Conservation (phyloP, 192 early-diverging fungal genomes). For the Bifiguratus adelaidae region DNA sequence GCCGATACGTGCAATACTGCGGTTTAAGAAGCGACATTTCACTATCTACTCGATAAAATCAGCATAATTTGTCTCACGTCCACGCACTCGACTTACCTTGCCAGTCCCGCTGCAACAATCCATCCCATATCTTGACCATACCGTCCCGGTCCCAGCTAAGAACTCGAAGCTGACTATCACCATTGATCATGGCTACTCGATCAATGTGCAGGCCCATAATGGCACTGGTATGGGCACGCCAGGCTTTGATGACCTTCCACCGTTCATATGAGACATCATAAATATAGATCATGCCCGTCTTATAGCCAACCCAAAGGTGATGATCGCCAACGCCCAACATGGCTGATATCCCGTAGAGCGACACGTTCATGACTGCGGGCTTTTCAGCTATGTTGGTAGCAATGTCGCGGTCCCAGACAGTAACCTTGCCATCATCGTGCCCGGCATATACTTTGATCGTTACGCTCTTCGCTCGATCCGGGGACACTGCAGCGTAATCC, state of each 20-base stretch:
- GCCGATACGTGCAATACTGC: constrained; percentile 52
- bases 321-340: constrained; percentile 50
- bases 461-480: too few species aligned
- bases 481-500: constrained; percentile 20
- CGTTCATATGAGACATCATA: constrained; percentile 47
- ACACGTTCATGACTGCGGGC: constrained; percentile 33
- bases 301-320: constrained; percentile 64
- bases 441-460: constrained; percentile 58
- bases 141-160: constrained; percentile 52
- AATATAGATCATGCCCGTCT: constrained; percentile 68
- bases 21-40: constrained; percentile 47
- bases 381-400: constrained; percentile 27
- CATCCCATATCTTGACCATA: constrained; percentile 66
- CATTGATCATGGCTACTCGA: constrained; percentile 36
- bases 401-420: constrained; percentile 67
- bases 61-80: neutral
- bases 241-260: constrained; percentile 52
- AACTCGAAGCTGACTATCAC: constrained; percentile 37
- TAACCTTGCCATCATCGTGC: constrained; percentile 74
- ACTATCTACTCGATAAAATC: constrained; percentile 20
- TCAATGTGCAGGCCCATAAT: constrained; percentile 42
- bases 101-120: constrained; percentile 56
- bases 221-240: constrained; percentile 46
- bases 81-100: constrained; percentile 25
- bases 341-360: constrained; percentile 55